A percentile compares a stretch with the other conserved stretches of the same genome.
Conservation (phyloP, 805 yeast genomes). For the Ogataea pilisensis region DNA sequence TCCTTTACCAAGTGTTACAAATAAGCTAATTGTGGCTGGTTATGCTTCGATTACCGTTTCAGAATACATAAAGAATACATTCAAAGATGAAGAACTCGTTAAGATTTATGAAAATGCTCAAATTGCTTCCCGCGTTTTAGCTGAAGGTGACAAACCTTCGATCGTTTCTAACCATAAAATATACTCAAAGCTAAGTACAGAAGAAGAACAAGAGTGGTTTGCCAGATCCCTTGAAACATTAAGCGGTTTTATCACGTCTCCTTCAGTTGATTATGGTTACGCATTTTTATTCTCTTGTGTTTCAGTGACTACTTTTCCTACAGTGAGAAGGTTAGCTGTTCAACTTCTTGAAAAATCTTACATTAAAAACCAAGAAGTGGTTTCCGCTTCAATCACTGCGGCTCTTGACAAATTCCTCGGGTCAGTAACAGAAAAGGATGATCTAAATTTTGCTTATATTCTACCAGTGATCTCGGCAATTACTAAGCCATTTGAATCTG, state of each 20-base stretch:
- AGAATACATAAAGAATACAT: constrained; percentile 16
- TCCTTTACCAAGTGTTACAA: constrained; percentile 51
- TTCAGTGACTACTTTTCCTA: constrained; percentile 36
- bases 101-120: constrained; percentile 23
- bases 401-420: constrained; percentile 36
- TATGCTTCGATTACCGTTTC: constrained; percentile 40
- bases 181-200: constrained; percentile 43
- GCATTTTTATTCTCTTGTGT: constrained; percentile 46
- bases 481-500: constrained; percentile 25
- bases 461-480: constrained; percentile 36
- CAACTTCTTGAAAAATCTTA: constrained; percentile 31
- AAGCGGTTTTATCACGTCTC: constrained; percentile 17
- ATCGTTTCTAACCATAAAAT: constrained; percentile 45
- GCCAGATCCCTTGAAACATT: constrained; percentile 40
- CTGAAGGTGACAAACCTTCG: constrained; percentile 43
- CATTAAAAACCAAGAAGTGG: constrained; percentile 31
- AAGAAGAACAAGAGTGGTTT: constrained; percentile 50
- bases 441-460: constrained; percentile 25
- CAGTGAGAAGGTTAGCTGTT: constrained; percentile 34
- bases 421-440: constrained; percentile 12
- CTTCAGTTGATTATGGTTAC: constrained; percentile 33
- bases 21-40: constrained; percentile 49
- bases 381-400: constrained; percentile 41
- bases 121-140: constrained; percentile 33
- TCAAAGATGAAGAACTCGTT: constrained; percentile 5